phyloP scores from a whole-genome alignment of 352 stramenopile genomes.

The Globisporangium nagaii region DNA sequence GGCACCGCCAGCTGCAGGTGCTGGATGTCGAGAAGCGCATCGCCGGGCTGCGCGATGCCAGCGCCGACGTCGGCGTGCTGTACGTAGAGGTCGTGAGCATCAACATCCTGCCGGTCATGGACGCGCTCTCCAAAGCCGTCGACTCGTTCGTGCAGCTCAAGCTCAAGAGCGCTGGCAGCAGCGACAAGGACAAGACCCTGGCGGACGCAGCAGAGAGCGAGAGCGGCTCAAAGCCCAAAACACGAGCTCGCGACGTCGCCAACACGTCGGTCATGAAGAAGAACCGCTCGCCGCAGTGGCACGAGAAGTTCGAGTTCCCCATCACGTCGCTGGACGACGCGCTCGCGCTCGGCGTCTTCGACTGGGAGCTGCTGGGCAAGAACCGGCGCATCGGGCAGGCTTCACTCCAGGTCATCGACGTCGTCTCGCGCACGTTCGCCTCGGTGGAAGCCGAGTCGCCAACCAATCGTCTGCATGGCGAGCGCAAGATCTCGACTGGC shows the following conservation, averaged over 20 bases:
- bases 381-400: constrained; percentile 47
- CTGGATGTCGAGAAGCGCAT: constrained; percentile 41
- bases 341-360: constrained; percentile 42
- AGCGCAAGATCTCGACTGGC: not conserved
- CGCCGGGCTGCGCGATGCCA: constrained; percentile 16
- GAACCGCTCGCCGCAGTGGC: constrained; percentile 54
- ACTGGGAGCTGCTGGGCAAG: constrained; percentile 45
- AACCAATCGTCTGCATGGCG: not conserved
- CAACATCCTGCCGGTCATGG: constrained; percentile 63
- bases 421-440: constrained; percentile 33
- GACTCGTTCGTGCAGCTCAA: constrained; percentile 54
- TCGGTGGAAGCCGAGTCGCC: constrained; percentile 3
- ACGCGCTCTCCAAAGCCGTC: constrained; percentile 41
- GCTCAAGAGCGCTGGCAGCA: constrained; percentile 18
- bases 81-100: constrained; percentile 53
- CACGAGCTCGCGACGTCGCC: not conserved
- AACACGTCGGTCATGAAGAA: constrained; percentile 66
- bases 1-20: constrained; percentile 24
- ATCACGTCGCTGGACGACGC: constrained; percentile 41
- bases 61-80: constrained; percentile 29
- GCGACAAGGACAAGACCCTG: no score
- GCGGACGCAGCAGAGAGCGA: no score
- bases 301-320: constrained; percentile 51
- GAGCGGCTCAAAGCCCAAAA: not conserved
- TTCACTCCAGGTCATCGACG: constrained; percentile 32